Percentiles rank a stretch among this genome's conserved stretches.
These are phyloP conservation scores for Calonectria honghensis DNA, from an alignment of 2,329 filamentous ascomycete species.

Conservation along the genomic window DNA sequence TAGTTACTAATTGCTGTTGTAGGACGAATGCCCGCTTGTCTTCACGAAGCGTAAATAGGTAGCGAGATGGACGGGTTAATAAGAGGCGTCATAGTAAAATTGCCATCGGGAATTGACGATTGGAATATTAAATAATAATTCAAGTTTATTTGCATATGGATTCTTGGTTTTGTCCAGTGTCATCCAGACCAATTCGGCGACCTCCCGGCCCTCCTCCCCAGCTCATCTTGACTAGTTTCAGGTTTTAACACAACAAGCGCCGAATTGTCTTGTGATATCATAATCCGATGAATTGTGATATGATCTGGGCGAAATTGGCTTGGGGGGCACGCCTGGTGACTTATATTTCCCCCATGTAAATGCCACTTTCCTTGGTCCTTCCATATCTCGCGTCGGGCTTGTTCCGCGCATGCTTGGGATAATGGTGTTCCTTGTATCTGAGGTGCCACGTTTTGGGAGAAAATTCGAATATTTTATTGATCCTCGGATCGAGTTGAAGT, in stretches of 20 bases:
- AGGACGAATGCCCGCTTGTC: constrained; percentile 62
- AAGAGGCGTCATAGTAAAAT: not conserved
- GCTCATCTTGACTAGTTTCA: not conserved
- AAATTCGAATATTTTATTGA: too few relatives aligned
- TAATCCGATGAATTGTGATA: not conserved
- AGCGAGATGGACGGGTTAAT: not conserved
- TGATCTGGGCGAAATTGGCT: too few relatives aligned
- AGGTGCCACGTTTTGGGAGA: too few relatives aligned
- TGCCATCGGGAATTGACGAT: not conserved
- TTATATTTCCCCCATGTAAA: too few relatives aligned
- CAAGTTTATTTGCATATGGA: not conserved
- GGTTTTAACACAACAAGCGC: too few relatives aligned
- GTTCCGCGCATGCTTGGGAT: too few relatives aligned
- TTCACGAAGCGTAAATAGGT: constrained; percentile 56
- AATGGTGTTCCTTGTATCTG: too few relatives aligned
- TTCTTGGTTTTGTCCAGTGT: not conserved
- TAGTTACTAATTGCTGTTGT: not conserved
- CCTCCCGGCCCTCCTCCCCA: not conserved
- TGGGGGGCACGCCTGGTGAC: too few relatives aligned
- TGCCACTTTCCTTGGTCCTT: too few relatives aligned
- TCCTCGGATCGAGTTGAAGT: not conserved
- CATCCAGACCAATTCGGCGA: not conserved
- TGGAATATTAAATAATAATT: not conserved
- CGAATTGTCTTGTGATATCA: too few relatives aligned
- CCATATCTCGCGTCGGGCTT: too few relatives aligned